Evolutionary conservation across 225 moss, liverwort and hornwort species (phyloP), one percentile per base, ranked within the genome.

Genomic region (Rhytidiadelphus loreus): DNA sequence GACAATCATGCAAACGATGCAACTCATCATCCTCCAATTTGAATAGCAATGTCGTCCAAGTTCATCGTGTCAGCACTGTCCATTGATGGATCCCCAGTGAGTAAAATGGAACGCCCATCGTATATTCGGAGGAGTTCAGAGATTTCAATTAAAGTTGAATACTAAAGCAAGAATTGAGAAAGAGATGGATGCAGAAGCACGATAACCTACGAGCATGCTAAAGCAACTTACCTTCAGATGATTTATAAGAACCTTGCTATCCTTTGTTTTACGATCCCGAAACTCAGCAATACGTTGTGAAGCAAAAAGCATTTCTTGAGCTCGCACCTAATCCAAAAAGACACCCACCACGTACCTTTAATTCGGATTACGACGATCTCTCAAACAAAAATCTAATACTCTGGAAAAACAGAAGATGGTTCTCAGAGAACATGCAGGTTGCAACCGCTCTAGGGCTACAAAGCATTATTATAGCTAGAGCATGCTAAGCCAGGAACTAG

Each of bases 231-330:
- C 97, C 95, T 96, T 97, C 59, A 98, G 93, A 78, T 95, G 92
- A 88, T 93, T 93, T 57, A 97, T 89, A 75, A 96, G 91, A 87
- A 94, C 94, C 46, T 95, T 95, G 83, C 93, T 96, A 66, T 95
- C 93, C 82, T 91, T 93, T 59, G 91, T 92, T 87, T 95, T 95
- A 86, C 95, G 96, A 88, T 93, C 94, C 46, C 96, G 96, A 92
- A 95, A 98, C 80, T 95, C 94, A 89, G 93, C 95, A 83, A 96
- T 94, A 81, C 93, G 92, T 77, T 93, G 93, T 57, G 95, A 95
- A 89, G 97, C 98, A 80, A 95, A 93, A 84, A 98, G 93, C 96
- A 94, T 96, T 89, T 98, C 98, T 83, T 98, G 98, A 89, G 96
- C 97, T 76, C 98, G 95, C 88, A 98, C 98, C 97, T 98, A 87